Base-by-base conservation (phyloP, 2,329 filamentous ascomycete genomes). In the Cercospora zeina region DNA sequence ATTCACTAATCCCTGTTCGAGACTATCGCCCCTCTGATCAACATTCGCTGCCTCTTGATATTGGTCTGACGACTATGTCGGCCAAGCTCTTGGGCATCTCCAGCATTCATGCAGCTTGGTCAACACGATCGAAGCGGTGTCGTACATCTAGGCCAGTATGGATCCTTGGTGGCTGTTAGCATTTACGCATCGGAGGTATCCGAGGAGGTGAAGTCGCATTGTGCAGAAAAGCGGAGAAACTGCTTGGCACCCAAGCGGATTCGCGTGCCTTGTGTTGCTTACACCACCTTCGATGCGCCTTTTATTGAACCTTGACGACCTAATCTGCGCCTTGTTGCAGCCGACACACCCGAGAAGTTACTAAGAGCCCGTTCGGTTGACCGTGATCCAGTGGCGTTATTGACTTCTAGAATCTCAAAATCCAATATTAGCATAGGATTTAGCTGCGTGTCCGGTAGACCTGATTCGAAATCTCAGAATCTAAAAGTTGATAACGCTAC, bases 1-100 rank as follows among this genome's bases (percentile, higher is more conserved):
- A 50, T 27, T 58, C 55, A 31, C 49, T 58, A 53, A 53, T 33
- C 10, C 27, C 27, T 5, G 27, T 47, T 27, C 54, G 54, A 56
- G 31, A 21, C 19, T 16, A 6, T 27, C n/a, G 13, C 30, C 14
- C 14, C 14, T 13, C 33, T 58, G 37, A 47, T 49, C 9, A 10
- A 1, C 19, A 4, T 4, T 13, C 36, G 21, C 34, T 24, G 13
- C 14, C 6, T 27, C 16, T 39, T 19, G 16, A 55, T 30, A 50
- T 30, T 50, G 27, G 14, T 33, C 27, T 2, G 24, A 14, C 13
- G 49, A 30, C 21, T 27, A 33, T 33, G 49, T 30, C 4, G 16
- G 27, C 42, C 13, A 51, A 31, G 49, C 24, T 5, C 30, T n/a
- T 51, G 49, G 27, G 11, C 49, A 30, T 51, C 24, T 51, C 49